Percentiles rank a stretch among this genome's conserved stretches.
Evolutionary conservation across 2,329 filamentous ascomycete species (phyloP).

Genomic region (Fusarium neocosmosporiellum): DNA sequence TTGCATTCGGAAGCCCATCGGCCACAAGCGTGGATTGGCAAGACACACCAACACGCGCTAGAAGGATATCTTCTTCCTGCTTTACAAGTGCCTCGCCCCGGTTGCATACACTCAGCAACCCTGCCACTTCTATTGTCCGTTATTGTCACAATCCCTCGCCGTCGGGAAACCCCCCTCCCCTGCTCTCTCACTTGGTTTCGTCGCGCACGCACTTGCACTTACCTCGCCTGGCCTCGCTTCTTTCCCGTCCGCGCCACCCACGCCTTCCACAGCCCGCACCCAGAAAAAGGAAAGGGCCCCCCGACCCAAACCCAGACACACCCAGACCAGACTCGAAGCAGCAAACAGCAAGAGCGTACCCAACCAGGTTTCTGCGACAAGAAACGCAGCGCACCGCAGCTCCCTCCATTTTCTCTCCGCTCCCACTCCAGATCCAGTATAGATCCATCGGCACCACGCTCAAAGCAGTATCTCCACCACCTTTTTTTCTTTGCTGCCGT

Average conservation of each 20-base stretch:
- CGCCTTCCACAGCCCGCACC: constrained; percentile 41
- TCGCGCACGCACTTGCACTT: constrained; percentile 35
- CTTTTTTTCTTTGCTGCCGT: constrained; percentile 60
- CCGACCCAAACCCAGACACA: constrained; percentile 39
- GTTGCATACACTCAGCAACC: constrained; percentile 26
- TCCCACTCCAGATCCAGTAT: constrained; percentile 73
- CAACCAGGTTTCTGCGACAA: constrained; percentile 68
- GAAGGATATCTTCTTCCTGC: constrained; percentile 15
- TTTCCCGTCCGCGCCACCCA: constrained; percentile 48
- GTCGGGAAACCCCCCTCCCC: background rate
- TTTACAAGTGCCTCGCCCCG: constrained; percentile 36
- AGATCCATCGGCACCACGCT: constrained; percentile 73
- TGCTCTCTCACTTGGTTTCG: constrained; percentile 29
- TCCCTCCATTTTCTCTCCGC: constrained; percentile 56
- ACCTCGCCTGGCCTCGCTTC: constrained; percentile 54
- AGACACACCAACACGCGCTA: constrained; percentile 28
- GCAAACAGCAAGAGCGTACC: constrained; percentile 51
- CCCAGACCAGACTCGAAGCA: constrained; percentile 53
- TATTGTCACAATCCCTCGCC: background rate
- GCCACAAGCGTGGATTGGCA: constrained; percentile 24
- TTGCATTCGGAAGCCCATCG: constrained; percentile 41
- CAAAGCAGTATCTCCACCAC: constrained; percentile 73
- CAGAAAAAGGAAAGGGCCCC: constrained; percentile 40
- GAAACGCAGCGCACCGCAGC: constrained; percentile 58
- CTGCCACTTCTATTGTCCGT: constrained; percentile 25